Conservation (phyloP, 1,284 basidiomycete species). For the Fomitopsis betulina region DNA sequence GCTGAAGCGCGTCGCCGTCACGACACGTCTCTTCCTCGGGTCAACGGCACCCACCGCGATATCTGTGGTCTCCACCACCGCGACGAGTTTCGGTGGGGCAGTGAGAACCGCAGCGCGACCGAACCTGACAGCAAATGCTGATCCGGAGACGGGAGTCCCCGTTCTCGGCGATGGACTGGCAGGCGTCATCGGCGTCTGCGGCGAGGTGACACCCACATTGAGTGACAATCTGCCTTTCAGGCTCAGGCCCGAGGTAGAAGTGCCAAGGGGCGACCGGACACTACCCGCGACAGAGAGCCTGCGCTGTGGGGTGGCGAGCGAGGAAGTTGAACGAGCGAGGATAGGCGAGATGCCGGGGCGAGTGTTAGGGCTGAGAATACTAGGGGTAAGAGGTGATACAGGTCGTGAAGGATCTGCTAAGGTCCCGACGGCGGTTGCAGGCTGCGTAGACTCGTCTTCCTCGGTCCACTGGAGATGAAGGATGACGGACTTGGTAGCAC, state of each 20-base stretch:
- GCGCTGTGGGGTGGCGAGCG: slow-evolving; percentile 41
- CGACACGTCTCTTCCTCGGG: slow-evolving; percentile 73
- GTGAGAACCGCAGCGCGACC: slow-evolving; percentile 71
- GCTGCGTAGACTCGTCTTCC: slow-evolving; percentile 36
- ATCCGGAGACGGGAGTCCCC: slow-evolving; percentile 33
- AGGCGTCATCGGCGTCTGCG: slow-evolving; percentile 40
- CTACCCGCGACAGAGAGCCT: slow-evolving; percentile 33
- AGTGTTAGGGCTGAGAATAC: slow-evolving; percentile 21
- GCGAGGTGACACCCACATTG: slow-evolving; percentile 11
- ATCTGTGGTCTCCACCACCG: slow-evolving; percentile 78
- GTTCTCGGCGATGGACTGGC: slow-evolving; percentile 36
- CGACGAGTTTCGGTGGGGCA: slow-evolving; percentile 75
- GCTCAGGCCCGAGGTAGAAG: background rate
- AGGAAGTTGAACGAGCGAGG: slow-evolving; percentile 46
- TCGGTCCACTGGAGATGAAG: slow-evolving; percentile 87
- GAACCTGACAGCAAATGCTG: slow-evolving; percentile 40
- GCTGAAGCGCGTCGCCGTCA: slow-evolving; percentile 83
- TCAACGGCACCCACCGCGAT: slow-evolving; percentile 81
- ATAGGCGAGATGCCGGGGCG: slow-evolving; percentile 32
- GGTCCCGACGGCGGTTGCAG: slow-evolving; percentile 8
- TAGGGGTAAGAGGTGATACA: slow-evolving; percentile 18
- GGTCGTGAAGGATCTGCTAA: slow-evolving; percentile 18
- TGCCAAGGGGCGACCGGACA: slow-evolving; percentile 11
- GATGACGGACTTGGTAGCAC: slow-evolving; percentile 85
- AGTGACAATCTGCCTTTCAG: slow-evolving; percentile 26